Evolutionary conservation across 140 eudicot species (phyloP), one percentile per base, ranked within the genome.

Genomic region (Cichorium intybus): DNA sequence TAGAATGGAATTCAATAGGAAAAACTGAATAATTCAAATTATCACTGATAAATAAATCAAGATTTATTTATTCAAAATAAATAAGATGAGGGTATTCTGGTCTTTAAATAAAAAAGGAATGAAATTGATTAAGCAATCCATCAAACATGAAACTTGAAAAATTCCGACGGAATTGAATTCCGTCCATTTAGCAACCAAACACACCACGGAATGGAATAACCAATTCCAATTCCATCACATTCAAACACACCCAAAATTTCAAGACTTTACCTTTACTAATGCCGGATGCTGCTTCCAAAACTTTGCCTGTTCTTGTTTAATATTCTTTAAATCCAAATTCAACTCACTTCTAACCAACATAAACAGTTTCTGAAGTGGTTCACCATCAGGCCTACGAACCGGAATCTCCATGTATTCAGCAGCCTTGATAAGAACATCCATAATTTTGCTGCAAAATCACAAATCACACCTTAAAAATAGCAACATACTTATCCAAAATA

Each of bases 251-350:
- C 43, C 33, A 28, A 53, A 15, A 27, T 11, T 16, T 53, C 31
- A 39, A 27, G 20, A 52, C 58, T 4, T 56, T 64, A 92, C 98
- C 98, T 92, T 92, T 52, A 88, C 95, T 70, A 85, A 67, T 56
- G 84, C 93, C 0, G 98, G 96, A 60, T 92, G 96, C 60, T 85
- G 96, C 84, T 88, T 88, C 96, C 95, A 88, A 77, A 92, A 92
- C 74, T 92, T 92, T 50, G 96, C 96, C 64, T 92, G 96, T 77
- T 92, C 98, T 70, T 88, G 95, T 56, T 81, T 92, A 5, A 77
- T 88, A 67, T 88, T 92, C 68, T 92, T 92, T 16, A 81, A 78
- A 71, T 88, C 98, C 84, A 92, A 70, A 75, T 88, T 88, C 82
- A 92, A 66, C 69, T 92, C 98, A 27, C 89, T 88, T 73, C 89